These are phyloP conservation scores for Ustilago loliicola DNA, from an alignment of 1,284 basidiomycete species.

Conservation along the genomic window DNA sequence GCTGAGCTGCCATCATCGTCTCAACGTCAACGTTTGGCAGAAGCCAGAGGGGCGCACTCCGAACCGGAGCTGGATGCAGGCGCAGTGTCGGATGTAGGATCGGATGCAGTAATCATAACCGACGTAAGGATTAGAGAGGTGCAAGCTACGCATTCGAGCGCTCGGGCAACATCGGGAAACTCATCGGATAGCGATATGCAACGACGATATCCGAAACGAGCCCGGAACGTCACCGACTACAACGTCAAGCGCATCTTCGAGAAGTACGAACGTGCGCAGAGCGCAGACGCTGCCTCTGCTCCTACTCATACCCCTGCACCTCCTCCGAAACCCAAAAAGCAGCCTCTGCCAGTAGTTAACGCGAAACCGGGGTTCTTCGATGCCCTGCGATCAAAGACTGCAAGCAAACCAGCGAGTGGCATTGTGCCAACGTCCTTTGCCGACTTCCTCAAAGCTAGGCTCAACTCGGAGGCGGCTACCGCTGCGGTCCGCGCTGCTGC, in stretches of 20 bases:
- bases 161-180: slow-evolving; percentile 8
- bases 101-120: slow-evolving; percentile 16
- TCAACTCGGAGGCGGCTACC: neutral
- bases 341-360: slow-evolving; percentile 6
- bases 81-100: slow-evolving; percentile 9
- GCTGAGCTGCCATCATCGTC: neutral
- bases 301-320: neutral
- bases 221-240: slow-evolving; percentile 40
- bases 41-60: neutral
- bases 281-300: neutral
- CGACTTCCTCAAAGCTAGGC: slow-evolving; percentile 22
- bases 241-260: slow-evolving; percentile 35
- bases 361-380: slow-evolving; percentile 34
- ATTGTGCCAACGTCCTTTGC: slow-evolving; percentile 10
- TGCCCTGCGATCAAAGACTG: slow-evolving; percentile 6
- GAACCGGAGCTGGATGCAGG: neutral
- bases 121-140: slow-evolving; percentile 10
- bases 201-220: slow-evolving; percentile 35
- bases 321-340: slow-evolving; percentile 5
- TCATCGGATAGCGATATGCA: slow-evolving; percentile 27
- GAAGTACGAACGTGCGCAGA: slow-evolving; percentile 9
- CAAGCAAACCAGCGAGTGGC: neutral
- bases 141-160: slow-evolving; percentile 16
- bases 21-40: neutral
- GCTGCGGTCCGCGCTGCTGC: neutral